Percentiles rank a stretch among this genome's conserved stretches.
Evolutionary conservation across 2,329 filamentous ascomycete genomes (phyloP).

Genomic region (Herpomyces periplanetae): DNA sequence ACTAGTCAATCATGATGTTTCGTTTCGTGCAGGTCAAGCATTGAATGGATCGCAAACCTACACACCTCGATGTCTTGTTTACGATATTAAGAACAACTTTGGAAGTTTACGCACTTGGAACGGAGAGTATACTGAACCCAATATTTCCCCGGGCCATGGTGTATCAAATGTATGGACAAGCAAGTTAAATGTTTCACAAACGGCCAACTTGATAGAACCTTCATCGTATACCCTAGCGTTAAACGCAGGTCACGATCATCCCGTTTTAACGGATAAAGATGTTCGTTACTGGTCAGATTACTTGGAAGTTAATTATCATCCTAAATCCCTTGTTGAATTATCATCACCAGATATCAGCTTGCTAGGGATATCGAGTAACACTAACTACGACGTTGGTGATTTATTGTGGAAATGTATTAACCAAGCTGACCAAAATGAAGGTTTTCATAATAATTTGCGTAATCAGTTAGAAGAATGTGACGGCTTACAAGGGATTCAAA

Average conservation of each 20-base stretch:
- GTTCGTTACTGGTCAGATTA: constrained; percentile 96
- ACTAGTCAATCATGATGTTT: constrained; percentile 39
- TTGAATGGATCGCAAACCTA: constrained; percentile 62
- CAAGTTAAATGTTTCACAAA: constrained; percentile 7
- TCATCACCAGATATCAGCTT: constrained; percentile 58
- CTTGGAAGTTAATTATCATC: constrained; percentile 66
- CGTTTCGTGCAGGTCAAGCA: constrained; percentile 49
- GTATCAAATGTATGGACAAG: constrained; percentile 7
- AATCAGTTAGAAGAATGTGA: constrained; percentile 77
- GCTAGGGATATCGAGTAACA: constrained; percentile 41
- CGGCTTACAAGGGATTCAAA: constrained; percentile 50
- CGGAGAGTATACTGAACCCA: constrained; percentile 9
- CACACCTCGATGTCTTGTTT: constrained; percentile 60
- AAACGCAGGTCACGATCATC: constrained; percentile 22
- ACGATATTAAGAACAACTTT: constrained; percentile 77
- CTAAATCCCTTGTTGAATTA: constrained; percentile 45
- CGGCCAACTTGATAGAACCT: constrained; percentile 16
- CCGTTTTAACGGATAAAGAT: constrained; percentile 21
- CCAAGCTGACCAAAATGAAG: constrained; percentile 22
- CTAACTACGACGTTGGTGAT: constrained; percentile 26
- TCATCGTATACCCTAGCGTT: constrained; percentile 43
- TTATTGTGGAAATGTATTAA: constrained; percentile 33
- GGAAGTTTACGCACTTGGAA: constrained; percentile 58
- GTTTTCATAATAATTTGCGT: constrained; percentile 60
- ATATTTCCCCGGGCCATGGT: neutral